These are phyloP conservation scores for Xylaria sp. DNA, from an alignment of 2,329 filamentous ascomycete genomes.

Conservation along the genomic window DNA sequence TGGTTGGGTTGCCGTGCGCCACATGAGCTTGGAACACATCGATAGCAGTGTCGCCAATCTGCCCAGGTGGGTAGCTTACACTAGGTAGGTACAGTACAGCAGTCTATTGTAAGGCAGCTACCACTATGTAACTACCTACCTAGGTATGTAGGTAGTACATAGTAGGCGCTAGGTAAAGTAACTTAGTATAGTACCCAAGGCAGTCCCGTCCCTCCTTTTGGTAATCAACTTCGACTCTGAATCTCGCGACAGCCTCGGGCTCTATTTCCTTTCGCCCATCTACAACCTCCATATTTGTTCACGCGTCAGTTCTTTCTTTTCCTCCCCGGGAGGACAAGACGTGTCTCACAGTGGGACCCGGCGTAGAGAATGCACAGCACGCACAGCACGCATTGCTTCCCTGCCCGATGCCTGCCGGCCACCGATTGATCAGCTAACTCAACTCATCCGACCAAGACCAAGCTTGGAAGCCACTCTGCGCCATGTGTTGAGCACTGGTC, in stretches of 20 bases:
- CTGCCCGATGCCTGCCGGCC: conserved; percentile 16
- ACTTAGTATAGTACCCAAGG: too few relatives aligned
- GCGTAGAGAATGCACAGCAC: conserved; percentile 21
- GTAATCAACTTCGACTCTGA: conserved; percentile 10
- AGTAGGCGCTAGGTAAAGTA: too few relatives aligned
- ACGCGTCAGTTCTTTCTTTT: conserved; percentile 12
- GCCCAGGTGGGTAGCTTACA: too few relatives aligned
- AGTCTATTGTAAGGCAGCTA: too few relatives aligned
- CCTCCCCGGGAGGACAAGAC: conserved; percentile 10
- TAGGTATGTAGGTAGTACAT: too few relatives aligned
- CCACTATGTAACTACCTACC: too few relatives aligned
- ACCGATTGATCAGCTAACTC: conserved; percentile 17
- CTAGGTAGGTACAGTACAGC: too few relatives aligned
- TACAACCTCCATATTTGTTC: neutral
- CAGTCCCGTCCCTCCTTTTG: neutral
- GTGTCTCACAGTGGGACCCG: conserved; percentile 20
- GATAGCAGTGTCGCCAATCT: too few relatives aligned
- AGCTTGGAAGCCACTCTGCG: conserved; percentile 10
- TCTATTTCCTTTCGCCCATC: conserved; percentile 10
- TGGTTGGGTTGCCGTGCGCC: neutral
- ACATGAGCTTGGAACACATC: neutral
- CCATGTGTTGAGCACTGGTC: conserved; percentile 16
- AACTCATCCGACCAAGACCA: conserved; percentile 7
- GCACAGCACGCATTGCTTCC: conserved; percentile 4
- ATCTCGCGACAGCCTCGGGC: conserved; percentile 15